Base-by-base conservation (phyloP, 164 flowering plant genomes). In the Malania oleifera region DNA sequence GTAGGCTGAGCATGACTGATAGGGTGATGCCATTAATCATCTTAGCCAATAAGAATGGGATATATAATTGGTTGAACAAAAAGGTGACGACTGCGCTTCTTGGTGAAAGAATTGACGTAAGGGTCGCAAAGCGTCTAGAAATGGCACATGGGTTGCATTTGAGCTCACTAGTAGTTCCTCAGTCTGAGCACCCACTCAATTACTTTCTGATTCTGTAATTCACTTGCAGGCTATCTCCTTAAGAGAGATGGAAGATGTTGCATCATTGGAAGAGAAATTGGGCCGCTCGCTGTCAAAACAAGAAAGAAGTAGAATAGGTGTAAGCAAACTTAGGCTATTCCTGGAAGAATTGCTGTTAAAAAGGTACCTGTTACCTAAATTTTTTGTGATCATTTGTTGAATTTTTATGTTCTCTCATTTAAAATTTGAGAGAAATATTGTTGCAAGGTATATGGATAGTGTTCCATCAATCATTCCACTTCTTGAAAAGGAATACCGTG, bases 391-490 rank as follows among this genome's bases (percentile, higher is more conserved):
- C 46, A 6, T 37, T 27, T 50, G 14, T 9, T 54, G 2, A 18
- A 24, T 17, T 8, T 3, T 11, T 26, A 52, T 64, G 17, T 62
- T 39, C 52, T 48, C 47, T 40, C 28, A 35, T 54, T 57, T 24
- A 57, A 60, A 19, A 20, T 58, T 19, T 14, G 13, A 15, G 12
- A 45, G 62, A 41, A 54, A 58, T 62, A 53, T 64, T 41, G 51
- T 53, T 66, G 26, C 40, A 51, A 92, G 98, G 84, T 93, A 89
- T 62, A 83, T 89, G 95, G 90, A 93, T 26, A 89, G 70, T 62
- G 87, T 89, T 49, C 98, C 97, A 17, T 40, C 76, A 65, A 83
- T 93, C 67, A 80, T 93, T 74, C 96, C 98, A 40, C 96, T 89
- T 67, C 98, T 93, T 64, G 98, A 87, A 50, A 89, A 86, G 77